Percentiles rank a stretch among this genome's conserved stretches.
Conservation (phyloP, 305 asterid genomes). For the Ruellia speciosa region DNA sequence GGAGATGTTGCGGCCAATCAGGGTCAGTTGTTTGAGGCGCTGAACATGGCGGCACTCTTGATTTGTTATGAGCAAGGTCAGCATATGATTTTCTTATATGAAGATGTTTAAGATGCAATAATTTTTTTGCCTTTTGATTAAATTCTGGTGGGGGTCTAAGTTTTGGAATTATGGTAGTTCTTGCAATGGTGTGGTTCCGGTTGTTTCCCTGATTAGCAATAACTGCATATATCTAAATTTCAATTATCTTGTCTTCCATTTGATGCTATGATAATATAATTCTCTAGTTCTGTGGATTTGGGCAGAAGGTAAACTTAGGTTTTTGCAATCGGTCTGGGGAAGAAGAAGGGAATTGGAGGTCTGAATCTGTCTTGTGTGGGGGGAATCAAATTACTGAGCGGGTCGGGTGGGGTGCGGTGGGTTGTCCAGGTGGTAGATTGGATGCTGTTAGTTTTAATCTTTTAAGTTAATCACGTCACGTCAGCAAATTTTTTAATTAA, state of each 20-base stretch:
- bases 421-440: too few relatives aligned
- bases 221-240: background rate
- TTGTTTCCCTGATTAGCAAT: background rate
- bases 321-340: too few relatives aligned
- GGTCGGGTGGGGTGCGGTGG: too few relatives aligned
- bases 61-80: background rate
- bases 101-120: background rate
- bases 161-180: background rate
- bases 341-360: too few relatives aligned
- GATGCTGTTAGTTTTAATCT: too few relatives aligned
- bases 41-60: conserved; percentile 67
- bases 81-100: background rate
- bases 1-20: conserved; percentile 90
- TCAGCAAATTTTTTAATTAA: too few relatives aligned
- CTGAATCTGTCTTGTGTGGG: too few relatives aligned
- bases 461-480: too few relatives aligned
- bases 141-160: background rate
- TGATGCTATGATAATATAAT: background rate
- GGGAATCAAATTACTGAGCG: too few relatives aligned
- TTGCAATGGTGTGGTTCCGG: background rate
- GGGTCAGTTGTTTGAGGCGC: conserved; percentile 82
- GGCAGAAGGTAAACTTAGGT: too few relatives aligned
- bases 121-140: background rate
- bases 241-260: background rate
- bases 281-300: too few relatives aligned